Evolutionary conservation across 495 filamentous ascomycete genomes (phyloP), one percentile per base, ranked within the genome.

Genomic region (Glarea lozoyensis): DNA sequence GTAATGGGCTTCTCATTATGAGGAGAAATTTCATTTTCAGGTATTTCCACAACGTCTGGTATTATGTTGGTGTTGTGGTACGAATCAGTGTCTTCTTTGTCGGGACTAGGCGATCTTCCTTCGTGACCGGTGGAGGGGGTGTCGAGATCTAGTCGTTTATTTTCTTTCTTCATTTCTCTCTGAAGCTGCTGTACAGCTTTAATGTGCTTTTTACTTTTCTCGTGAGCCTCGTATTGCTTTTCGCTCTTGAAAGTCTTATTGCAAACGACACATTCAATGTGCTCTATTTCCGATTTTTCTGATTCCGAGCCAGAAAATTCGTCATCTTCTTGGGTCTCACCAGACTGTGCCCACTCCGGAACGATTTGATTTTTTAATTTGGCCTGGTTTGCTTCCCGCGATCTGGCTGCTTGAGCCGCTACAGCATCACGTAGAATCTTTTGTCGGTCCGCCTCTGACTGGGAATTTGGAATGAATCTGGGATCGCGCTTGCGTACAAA

Each of bases 401-500:
- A 80, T 29, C 84, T 71, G 16, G 84, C 81, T n/a, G 90, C 88
- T 54, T 97, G 92, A 17, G 84, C 84, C 31, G 79, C 77, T 11
- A 82, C 78, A 1, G 83, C 82, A 31, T 84, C 81, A n/a, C 85
- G 78, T 35, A 95, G 71, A 5, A 70, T 65, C 57, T 84, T 81
- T 59, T 92, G 86, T 4, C 88, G 72, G 49, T 97, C 83, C 18
- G 73, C 80, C 51, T 94, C 86, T 25, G 73, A 82, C 53, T 90
- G 80, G 2, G 62, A 64, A 44, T 84, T 78, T 10, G 64, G 57
- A 25, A 76, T 76, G 56, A 83, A 94, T 40, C 92, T 79, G 0
- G 87, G 87, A 52, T 99, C 92, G 20, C 92, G 76, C 64, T 94
- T 96, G 48, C 83, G 83, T n/a, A 88, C 82, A 60, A 97, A 96